These are phyloP conservation scores for Falciphora oryzae DNA, from an alignment of 2,329 filamentous ascomycete genomes.

Conservation along the genomic window DNA sequence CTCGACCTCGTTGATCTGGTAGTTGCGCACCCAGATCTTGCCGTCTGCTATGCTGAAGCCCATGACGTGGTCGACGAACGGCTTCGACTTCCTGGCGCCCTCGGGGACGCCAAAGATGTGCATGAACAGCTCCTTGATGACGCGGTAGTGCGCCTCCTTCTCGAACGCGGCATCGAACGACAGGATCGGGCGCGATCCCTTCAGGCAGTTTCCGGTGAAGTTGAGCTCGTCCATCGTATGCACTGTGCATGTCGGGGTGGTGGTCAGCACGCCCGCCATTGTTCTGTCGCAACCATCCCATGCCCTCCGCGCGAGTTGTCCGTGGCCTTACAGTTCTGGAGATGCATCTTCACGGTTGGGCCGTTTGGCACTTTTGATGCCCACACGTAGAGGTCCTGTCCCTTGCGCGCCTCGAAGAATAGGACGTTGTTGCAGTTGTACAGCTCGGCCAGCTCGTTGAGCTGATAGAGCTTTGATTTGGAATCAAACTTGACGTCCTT, in stretches of 20 bases:
- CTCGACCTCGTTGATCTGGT: constrained; percentile 85
- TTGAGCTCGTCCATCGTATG: constrained; percentile 97
- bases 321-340: constrained; percentile 40
- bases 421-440: constrained; percentile 88
- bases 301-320: constrained; percentile 12
- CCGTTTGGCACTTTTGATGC: constrained; percentile 85
- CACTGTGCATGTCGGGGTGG: constrained; percentile 38
- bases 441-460: constrained; percentile 69
- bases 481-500: constrained; percentile 97
- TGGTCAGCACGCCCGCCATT: background rate
- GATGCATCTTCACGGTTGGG: constrained; percentile 56
- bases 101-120: constrained; percentile 92
- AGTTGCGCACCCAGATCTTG: constrained; percentile 94
- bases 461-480: constrained; percentile 78
- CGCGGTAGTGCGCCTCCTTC: constrained; percentile 67
- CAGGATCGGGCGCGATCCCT: constrained; percentile 84
- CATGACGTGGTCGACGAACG: constrained; percentile 94
- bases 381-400: constrained; percentile 92
- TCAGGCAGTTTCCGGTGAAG: constrained; percentile 94
- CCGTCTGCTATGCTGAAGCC: constrained; percentile 85
- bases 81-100: constrained; percentile 82
- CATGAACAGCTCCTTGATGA: constrained; percentile 85
- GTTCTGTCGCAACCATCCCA: background rate
- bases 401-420: constrained; percentile 94
- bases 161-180: constrained; percentile 90